Percentiles rank a stretch among this genome's conserved stretches.
phyloP scores from a whole-genome alignment of 2,329 filamentous ascomycete genomes.

The Akanthomyces muscarius region DNA sequence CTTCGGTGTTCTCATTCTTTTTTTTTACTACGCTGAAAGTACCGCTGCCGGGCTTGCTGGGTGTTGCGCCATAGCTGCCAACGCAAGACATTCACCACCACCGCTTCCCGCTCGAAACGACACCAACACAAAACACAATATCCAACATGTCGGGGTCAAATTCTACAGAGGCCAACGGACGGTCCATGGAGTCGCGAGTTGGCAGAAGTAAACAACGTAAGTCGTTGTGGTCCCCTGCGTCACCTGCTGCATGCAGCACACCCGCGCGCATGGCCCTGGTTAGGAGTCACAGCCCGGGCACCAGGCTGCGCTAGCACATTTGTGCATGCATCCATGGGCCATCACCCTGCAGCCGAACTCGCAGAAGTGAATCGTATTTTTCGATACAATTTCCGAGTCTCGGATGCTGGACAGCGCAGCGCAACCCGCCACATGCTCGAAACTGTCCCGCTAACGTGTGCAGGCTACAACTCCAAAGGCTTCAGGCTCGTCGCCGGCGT shows the following conservation, averaged over 20 bases:
- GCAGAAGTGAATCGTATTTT: background rate
- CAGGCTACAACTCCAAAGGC: constrained; percentile 88
- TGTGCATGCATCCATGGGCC: constrained; percentile 1
- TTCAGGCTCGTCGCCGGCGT: constrained; percentile 94
- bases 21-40: constrained; percentile 3
- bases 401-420: background rate
- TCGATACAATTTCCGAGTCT: constrained; percentile 13
- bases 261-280: background rate
- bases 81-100: background rate
- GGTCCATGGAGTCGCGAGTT: constrained; percentile 68
- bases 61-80: constrained; percentile 5
- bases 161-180: constrained; percentile 36
- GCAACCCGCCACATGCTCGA: constrained; percentile 18
- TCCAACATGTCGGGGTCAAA: constrained; percentile 35
- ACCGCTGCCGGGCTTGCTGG: background rate
- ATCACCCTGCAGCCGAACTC: background rate
- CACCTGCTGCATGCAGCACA: constrained; percentile 7
- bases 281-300: background rate
- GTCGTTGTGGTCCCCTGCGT: constrained; percentile 35
- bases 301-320: constrained; percentile 5
- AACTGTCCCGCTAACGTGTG: background rate
- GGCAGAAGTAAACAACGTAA: constrained; percentile 78
- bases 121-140: constrained; percentile 17
- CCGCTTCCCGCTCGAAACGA: constrained; percentile 12
- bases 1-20: constrained; percentile 8